Conservation (phyloP, 805 yeast species). For the Ogataea minuta region DNA sequence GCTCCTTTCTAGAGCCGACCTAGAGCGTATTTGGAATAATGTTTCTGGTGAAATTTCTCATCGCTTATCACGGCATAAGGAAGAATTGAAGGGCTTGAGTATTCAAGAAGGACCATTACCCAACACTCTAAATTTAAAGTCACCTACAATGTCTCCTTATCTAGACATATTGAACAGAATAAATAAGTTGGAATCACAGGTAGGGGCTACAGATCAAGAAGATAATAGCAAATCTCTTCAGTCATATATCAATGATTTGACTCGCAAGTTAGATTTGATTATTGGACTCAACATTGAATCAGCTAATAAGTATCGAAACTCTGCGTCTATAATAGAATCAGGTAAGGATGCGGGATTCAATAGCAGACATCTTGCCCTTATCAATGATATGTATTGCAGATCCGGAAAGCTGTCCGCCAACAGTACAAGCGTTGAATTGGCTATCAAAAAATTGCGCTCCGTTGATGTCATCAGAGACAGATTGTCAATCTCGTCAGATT, state of each 20-base stretch:
- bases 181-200: background rate
- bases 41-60: no score
- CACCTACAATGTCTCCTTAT: background rate
- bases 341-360: no score
- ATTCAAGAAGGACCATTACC: no score
- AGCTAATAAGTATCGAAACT: background rate
- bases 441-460: constrained; percentile 20
- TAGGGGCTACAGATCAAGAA: background rate
- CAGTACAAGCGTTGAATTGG: background rate
- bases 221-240: background rate
- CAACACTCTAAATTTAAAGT: background rate
- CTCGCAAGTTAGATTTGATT: background rate
- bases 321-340: no score
- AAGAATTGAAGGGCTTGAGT: no score
- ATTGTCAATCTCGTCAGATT: constrained; percentile 10
- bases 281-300: background rate
- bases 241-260: background rate
- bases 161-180: constrained; percentile 3
- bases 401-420: background rate
- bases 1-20: no score
- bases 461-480: constrained; percentile 17
- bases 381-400: background rate
- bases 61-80: no score
- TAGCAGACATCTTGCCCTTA: no score
- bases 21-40: no score